Percentiles rank a stretch among this genome's conserved stretches.
Evolutionary conservation across 2,329 filamentous ascomycete species (phyloP).

Genomic region (Sporothrix euskadiensis): DNA sequence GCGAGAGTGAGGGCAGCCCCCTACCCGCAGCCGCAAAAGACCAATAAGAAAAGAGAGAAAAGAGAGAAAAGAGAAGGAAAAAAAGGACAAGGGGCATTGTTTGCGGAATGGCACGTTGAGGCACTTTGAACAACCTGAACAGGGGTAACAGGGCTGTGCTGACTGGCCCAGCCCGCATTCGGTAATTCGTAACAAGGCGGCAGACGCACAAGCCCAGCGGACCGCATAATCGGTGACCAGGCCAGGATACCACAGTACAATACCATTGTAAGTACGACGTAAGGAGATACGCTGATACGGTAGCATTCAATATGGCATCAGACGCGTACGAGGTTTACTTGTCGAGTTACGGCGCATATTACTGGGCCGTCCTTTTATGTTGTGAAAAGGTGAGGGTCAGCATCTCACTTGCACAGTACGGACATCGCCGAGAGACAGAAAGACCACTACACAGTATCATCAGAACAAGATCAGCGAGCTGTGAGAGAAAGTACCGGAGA

Average conservation of each 20-base stretch:
- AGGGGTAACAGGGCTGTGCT: neutral
- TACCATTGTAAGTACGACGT: neutral
- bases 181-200: conserved; percentile 18
- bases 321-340: neutral
- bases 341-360: neutral
- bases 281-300: neutral
- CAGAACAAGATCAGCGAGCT: neutral
- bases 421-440: neutral
- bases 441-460: neutral
- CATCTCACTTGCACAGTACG: neutral
- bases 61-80: neutral
- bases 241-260: neutral
- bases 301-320: neutral
- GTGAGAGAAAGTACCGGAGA: neutral
- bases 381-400: neutral
- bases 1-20: neutral
- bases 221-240: neutral
- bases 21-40: neutral
- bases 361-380: neutral
- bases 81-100: neutral
- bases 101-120: neutral
- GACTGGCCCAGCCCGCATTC: conserved; percentile 2
- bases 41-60: too few relatives aligned
- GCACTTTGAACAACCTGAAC: neutral
- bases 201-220: neutral